Conservation (phyloP, 306 rosid genomes). For the Dalbergia cultrata region DNA sequence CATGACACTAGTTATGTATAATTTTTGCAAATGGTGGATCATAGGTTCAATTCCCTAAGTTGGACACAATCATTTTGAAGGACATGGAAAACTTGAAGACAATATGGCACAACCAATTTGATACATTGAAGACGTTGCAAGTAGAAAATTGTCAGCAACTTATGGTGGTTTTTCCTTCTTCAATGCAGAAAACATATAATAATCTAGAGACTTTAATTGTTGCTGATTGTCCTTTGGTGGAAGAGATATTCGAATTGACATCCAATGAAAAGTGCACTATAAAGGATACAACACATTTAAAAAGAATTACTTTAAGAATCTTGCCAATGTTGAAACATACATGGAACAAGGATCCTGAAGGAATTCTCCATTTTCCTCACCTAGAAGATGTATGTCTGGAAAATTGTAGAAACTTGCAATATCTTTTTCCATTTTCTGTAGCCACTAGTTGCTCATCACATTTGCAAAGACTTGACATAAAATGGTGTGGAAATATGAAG, state of each 20-base stretch:
- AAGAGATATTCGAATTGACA: background rate
- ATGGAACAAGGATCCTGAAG: background rate
- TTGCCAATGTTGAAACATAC: background rate
- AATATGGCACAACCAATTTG: background rate
- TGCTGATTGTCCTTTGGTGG: background rate
- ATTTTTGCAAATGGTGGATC: background rate
- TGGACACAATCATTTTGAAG: background rate
- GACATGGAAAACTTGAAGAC: background rate
- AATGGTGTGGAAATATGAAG: background rate
- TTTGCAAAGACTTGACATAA: background rate
- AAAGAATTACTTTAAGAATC: conserved; percentile 17
- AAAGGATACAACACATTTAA: background rate
- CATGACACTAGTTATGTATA: too few relatives aligned
- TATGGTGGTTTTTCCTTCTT: background rate
- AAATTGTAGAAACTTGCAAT: background rate
- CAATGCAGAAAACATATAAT: background rate
- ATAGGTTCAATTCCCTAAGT: background rate
- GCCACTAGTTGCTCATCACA: background rate
- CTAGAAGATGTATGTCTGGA: background rate
- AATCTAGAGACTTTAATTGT: background rate
- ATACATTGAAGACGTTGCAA: background rate
- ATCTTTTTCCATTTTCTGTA: background rate
- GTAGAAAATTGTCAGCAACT: background rate
- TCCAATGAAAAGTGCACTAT: too few relatives aligned
- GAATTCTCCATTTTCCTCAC: background rate